These are phyloP conservation scores for Mycena metata DNA, from an alignment of 768 basidiomycete species.

Conservation along the genomic window DNA sequence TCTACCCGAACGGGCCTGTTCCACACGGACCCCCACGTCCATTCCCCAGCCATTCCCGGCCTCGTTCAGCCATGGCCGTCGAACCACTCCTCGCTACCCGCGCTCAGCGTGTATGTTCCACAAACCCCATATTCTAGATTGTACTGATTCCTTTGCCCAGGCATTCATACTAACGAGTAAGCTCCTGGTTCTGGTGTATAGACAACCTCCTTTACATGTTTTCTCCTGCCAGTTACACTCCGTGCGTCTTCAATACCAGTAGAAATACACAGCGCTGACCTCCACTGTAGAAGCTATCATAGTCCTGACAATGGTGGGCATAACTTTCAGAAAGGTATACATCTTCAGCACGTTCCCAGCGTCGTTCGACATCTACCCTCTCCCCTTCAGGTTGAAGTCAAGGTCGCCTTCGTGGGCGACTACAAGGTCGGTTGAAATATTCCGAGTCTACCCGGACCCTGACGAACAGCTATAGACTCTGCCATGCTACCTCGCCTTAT, in stretches of 20 bases:
- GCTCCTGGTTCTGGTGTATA: slow-evolving; percentile 38
- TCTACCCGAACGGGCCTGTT: neutral
- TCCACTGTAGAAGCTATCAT: slow-evolving; percentile 73
- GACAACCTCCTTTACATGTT: slow-evolving; percentile 10
- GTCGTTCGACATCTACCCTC: slow-evolving; percentile 3
- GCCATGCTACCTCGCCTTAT: slow-evolving; percentile 88
- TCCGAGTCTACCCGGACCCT: slow-evolving; percentile 13
- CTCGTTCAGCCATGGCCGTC: slow-evolving; percentile 65
- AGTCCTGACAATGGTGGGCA: slow-evolving; percentile 80
- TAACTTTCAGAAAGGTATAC: slow-evolving; percentile 75
- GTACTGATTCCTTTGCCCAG: slow-evolving; percentile 14
- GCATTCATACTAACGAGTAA: slow-evolving; percentile 80
- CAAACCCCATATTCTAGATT: neutral
- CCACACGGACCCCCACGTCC: slow-evolving; percentile 6
- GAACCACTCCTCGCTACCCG: slow-evolving; percentile 80
- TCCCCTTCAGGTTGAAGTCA: slow-evolving; percentile 62
- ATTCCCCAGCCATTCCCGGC: slow-evolving; percentile 20
- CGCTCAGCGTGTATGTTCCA: slow-evolving; percentile 62
- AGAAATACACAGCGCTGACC: slow-evolving; percentile 6
- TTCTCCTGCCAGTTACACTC: slow-evolving; percentile 58
- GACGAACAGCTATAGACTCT: slow-evolving; percentile 65
- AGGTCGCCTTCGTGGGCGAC: slow-evolving; percentile 57
- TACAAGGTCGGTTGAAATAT: slow-evolving; percentile 64
- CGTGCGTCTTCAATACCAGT: slow-evolving; percentile 63
- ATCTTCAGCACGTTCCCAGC: neutral